phyloP scores from a whole-genome alignment of 768 basidiomycete genomes.

The Boletales sp. region DNA sequence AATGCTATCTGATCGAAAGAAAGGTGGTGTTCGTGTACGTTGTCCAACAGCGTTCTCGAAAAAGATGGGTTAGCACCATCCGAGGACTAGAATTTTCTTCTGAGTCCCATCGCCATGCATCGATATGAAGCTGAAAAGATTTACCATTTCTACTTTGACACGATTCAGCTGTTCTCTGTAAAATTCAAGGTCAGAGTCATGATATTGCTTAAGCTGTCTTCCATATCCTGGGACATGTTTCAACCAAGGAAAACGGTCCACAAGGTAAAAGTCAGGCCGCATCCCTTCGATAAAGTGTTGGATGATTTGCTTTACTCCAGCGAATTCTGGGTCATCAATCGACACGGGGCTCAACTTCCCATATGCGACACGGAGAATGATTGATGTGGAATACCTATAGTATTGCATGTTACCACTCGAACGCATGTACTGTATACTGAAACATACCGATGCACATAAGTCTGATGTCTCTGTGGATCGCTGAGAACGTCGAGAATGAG shows the following conservation, averaged over 20 bases:
- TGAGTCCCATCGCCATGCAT: not conserved
- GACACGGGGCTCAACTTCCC: conserved; percentile 19
- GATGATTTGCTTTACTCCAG: conserved; percentile 13
- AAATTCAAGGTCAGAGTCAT: conserved; percentile 46
- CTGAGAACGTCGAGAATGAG: conserved; percentile 29
- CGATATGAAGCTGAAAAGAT: not conserved
- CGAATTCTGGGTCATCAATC: conserved; percentile 21
- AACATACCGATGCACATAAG: conserved; percentile 44
- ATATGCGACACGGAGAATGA: conserved; percentile 25
- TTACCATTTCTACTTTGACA: conserved; percentile 44
- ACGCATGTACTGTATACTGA: conserved; percentile 13
- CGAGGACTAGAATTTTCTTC: conserved; percentile 3
- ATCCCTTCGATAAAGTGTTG: conserved; percentile 27
- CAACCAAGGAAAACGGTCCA: conserved; percentile 34
- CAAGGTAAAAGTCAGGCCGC: conserved; percentile 31
- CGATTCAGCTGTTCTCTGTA: conserved; percentile 47
- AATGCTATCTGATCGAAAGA: conserved; percentile 53
- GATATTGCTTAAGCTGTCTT: conserved; percentile 46
- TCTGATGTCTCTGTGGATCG: conserved; percentile 34
- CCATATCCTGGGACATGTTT: conserved; percentile 57
- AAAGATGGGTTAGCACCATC: conserved; percentile 35
- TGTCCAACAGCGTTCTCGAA: conserved; percentile 51
- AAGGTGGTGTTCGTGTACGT: conserved; percentile 43
- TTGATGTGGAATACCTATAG: conserved; percentile 25
- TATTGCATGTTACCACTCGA: not conserved